These are phyloP conservation scores for Apiotrichum montevideense DNA, from an alignment of 1,284 basidiomycete species.

Conservation along the genomic window DNA sequence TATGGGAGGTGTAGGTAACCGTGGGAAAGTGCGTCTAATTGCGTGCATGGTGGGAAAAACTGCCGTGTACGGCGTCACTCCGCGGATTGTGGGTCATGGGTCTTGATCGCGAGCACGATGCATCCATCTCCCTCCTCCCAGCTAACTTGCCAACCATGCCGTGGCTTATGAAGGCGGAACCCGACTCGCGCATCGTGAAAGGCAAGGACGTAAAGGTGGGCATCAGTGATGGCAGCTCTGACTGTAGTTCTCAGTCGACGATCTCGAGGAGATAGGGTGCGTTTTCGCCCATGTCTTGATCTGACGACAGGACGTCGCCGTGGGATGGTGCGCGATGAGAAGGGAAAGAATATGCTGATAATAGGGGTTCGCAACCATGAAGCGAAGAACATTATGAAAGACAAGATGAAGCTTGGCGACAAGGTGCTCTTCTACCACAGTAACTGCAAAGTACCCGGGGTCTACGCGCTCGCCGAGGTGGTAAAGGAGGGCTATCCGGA, in stretches of 20 bases:
- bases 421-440: slow-evolving; percentile 72
- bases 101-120: no score
- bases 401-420: slow-evolving; percentile 74
- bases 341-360: background rate
- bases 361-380: slow-evolving; percentile 65
- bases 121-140: no score
- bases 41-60: no score
- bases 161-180: slow-evolving; percentile 90
- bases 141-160: slow-evolving; percentile 26
- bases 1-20: no score
- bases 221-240: slow-evolving; percentile 55
- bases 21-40: no score
- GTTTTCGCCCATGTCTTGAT: background rate
- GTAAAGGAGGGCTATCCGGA: slow-evolving; percentile 82
- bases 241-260: slow-evolving; percentile 79
- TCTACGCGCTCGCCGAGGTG: slow-evolving; percentile 77
- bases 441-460: slow-evolving; percentile 81
- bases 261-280: slow-evolving; percentile 62
- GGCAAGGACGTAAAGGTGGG: slow-evolving; percentile 82
- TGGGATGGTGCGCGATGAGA: slow-evolving; percentile 67
- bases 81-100: no score
- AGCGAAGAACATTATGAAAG: slow-evolving; percentile 85
- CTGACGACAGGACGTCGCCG: slow-evolving; percentile 55
- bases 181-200: slow-evolving; percentile 77
- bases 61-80: no score